Base-by-base conservation (phyloP, 1,139 yeast genomes). In the Pichia sp. region DNA sequence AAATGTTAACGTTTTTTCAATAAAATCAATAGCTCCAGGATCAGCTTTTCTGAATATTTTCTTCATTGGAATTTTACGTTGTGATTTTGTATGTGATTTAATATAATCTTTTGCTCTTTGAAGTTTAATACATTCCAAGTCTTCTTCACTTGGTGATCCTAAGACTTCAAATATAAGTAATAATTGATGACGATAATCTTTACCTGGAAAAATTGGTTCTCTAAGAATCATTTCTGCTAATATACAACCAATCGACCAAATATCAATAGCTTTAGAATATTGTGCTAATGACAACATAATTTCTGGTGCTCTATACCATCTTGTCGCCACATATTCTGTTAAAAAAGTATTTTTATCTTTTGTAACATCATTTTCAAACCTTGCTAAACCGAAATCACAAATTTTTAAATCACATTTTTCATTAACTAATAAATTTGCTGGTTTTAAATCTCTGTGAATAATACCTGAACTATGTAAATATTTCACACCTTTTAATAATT, bases 241-340 rank as follows among this genome's bases (percentile, higher is more conserved):
- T 42, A 91, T 89, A 62, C 98, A 91, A 4, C 98, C 98, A 33
- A 88, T 89, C 2, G 95, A 82, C 98, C 98, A 91, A 47, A 89
- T 80, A 63, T 91, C 98, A 55, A 91, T 89, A 15, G 96, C 96
- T 46, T 89, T 85, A 22, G 96, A 84, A 64, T 91, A 91, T 58
- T 85, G 89, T 48, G 89, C 91, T 56, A 88, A 83, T 1, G 96
- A 86, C 41, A 91, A 71, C 97, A 89, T 89, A 59, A 89, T 89
- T 58, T 89, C 97, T 0, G 97, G 97, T 1, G 97, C 97, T 40
- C 97, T 69, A 63, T 89, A 89, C 97, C 97, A 89, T 54, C 97
- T 69, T 6, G 98, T 91, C 8, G 97, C 97, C 39, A 91, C 97
- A 60, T 91, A 91, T 63, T 91, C 97, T 4, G 98, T 91, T 84